Base-by-base conservation (phyloP, 352 stramenopile species). In the Pythium aphanidermatum region DNA sequence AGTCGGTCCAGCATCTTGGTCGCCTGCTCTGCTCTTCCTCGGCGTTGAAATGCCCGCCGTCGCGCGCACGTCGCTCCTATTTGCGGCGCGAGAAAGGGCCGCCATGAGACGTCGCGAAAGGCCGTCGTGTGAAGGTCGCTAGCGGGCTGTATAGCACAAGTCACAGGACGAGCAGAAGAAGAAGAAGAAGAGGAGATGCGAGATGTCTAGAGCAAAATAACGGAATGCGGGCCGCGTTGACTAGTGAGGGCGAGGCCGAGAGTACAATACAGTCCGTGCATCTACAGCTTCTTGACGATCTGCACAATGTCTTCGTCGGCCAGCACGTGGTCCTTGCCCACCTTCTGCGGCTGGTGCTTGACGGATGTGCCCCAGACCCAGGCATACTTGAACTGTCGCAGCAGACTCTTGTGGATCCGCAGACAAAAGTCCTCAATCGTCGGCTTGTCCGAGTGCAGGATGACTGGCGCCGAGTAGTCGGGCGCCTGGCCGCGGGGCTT, bases 291-390 rank as follows among this genome's bases (percentile, higher is more conserved):
- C 69, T 97, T 98, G 55, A 98, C 89, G 51, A 99, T 98, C 79
- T 99, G 96, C 34, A 99, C 95, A 63, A 99, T 96, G 67, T 99
- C 97, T 74, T 99, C 97, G 67, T 99, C 96, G 43, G 84, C 68
- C 5, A 99, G 80, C 34, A 94, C 62, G 70, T 99, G 97, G 41
- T 99, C 95, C 62, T 98, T 98, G 43, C 97, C 97, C 46, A 98
- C 97, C 46, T 97, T 96, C 74, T 99, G 96, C 56, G 97, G 97
- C 66, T 99, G 95, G 75, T 99, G 95, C 70, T 99, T 99, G 46
- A 96, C 96, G 25, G 79, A 97, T 20, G 75, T 81, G 23, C 97
- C 97, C 96, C 96, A 99, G 38, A 99, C 95, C 88, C 87, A 98
- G 13, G 96, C 95, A 68, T 97, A 98, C 71, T 95, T 95, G 64